Base-by-base conservation (phyloP, 1,284 basidiomycete genomes). In the Ceratobasidium sp. region DNA sequence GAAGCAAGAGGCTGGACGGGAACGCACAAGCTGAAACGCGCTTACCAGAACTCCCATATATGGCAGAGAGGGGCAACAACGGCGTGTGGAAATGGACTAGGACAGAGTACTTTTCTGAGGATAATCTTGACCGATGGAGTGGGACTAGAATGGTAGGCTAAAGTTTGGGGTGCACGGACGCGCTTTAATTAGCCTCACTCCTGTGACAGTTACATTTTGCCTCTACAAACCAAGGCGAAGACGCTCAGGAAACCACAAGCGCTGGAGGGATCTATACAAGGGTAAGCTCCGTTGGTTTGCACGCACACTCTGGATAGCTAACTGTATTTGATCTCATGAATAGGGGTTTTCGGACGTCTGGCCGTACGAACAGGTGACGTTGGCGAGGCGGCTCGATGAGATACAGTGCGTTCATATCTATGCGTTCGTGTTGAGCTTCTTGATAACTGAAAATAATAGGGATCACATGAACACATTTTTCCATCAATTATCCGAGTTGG, bases 201-300 rank as follows among this genome's bases (percentile, higher is more conserved):
- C n/a, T n/a, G 50, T 52, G 17, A n/a, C 10, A 62, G 59, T 20
- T 62, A 33, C 59, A 62, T 33, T 62, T 62, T 38, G 59, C 59
- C 3, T 33, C 59, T 28, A 62, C 59, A 9, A 40, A 33, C 33
- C 59, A 28, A 33, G 59, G 15, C 13, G 33, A 38, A 33, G 59
- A 13, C 15, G 59, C 59, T 4, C 3, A 28, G 13, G 59, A 20
- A 3, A 38, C 6, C 15, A 2, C 38, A 38, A 40, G 59, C 38
- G 7, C 59, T 23, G 59, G 59, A 20, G 59, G 59, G 40, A 62
- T 62, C 33, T 62, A 38, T 20, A 62, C 26, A 17, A 28, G 59
- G 1, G 59, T 62, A 62, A 62, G 38, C 33, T 17, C 33, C 28
- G 6, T 52, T n/a, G 50, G 9, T 52, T 52, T n/a, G n/a, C 50